A percentile compares a stretch with the other conserved stretches of the same genome.
These are phyloP conservation scores for Didymella glomerata DNA, from an alignment of 2,329 filamentous ascomycete species.

Conservation along the genomic window DNA sequence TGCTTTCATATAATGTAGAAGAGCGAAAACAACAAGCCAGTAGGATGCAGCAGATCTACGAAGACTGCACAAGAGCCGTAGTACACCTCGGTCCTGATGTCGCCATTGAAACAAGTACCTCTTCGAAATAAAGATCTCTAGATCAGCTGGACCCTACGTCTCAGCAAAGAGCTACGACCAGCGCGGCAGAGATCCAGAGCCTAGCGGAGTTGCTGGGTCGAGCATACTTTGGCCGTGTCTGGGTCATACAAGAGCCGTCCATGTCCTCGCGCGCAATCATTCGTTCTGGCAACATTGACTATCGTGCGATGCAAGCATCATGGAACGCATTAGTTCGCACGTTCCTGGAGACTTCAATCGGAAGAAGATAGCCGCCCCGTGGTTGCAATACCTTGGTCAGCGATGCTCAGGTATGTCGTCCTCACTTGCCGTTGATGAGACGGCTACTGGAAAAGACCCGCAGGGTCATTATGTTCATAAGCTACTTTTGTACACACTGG, in stretches of 20 bases:
- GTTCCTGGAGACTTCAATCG: not conserved
- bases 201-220: not conserved
- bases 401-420: not conserved
- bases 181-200: not conserved
- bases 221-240: not conserved
- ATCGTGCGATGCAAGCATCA: not conserved
- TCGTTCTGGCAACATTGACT: not conserved
- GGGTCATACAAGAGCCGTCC: not conserved
- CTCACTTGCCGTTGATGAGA: not conserved
- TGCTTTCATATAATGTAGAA: not conserved
- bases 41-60: not conserved
- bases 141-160: not conserved
- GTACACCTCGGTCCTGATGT: not conserved
- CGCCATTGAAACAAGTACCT: not conserved
- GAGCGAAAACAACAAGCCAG: not conserved
- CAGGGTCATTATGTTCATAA: not conserved
- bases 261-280: not conserved
- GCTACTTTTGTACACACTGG: slow-evolving; percentile 9
- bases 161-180: not conserved
- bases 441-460: too few species aligned
- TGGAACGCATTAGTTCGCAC: not conserved
- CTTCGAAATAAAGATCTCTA: not conserved
- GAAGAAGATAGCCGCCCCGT: not conserved
- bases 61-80: not conserved
- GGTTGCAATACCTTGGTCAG: not conserved